These are phyloP conservation scores for Corrigiola litoralis DNA, from an alignment of 179 eudicot species.

Conservation along the genomic window DNA sequence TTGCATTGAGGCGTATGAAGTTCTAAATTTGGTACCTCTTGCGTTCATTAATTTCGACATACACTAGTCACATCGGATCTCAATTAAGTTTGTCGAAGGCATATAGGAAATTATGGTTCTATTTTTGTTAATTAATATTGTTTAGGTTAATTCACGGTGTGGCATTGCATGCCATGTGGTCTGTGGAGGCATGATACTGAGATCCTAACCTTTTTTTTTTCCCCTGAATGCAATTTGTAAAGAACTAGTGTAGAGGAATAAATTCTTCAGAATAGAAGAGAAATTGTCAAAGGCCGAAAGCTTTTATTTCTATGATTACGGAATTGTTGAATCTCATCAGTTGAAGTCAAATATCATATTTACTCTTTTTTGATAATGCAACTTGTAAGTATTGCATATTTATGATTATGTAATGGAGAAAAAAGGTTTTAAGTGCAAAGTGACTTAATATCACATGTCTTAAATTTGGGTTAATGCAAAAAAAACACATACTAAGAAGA, in stretches of 20 bases:
- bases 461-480: no score
- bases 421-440: no score
- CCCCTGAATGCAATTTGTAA: slow-evolving; percentile 5
- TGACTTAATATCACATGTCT: no score
- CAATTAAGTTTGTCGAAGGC: neutral
- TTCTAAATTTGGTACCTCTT: slow-evolving; percentile 1
- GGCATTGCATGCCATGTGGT: no score
- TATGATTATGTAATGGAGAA: no score
- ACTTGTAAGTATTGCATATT: no score
- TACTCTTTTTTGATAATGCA: no score
- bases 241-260: neutral
- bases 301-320: no score
- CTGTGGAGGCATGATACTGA: neutral
- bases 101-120: neutral
- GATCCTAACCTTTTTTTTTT: slow-evolving; percentile 16
- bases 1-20: slow-evolving; percentile 51
- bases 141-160: neutral
- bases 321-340: no score
- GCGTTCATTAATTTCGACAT: neutral
- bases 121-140: neutral
- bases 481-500: no score
- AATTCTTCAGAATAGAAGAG: neutral
- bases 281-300: no score
- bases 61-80: neutral
- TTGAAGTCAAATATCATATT: no score